A percentile compares a stretch with the other conserved stretches of the same genome.
Evolutionary conservation across 1,139 yeast species (phyloP).

Genomic region (Hyphopichia fennica): DNA sequence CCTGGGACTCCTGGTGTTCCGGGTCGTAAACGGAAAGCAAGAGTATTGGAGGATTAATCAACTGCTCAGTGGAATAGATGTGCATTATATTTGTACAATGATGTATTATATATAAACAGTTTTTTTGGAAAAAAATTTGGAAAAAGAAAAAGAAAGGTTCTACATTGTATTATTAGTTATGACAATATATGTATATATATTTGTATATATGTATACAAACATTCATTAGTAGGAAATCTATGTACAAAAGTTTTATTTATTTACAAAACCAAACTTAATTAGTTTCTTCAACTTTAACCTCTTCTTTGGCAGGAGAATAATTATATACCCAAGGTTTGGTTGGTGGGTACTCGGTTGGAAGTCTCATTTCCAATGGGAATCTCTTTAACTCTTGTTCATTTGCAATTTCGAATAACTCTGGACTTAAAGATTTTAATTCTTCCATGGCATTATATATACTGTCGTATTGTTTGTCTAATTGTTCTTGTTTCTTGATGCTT

Average conservation of each 20-base stretch:
- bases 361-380: slow-evolving; percentile 77
- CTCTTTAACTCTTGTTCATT: slow-evolving; percentile 47
- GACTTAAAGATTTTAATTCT: slow-evolving; percentile 53
- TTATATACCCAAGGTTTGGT: slow-evolving; percentile 77
- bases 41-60: slow-evolving; percentile 30
- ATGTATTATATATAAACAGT: too few species aligned
- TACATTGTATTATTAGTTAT: background rate
- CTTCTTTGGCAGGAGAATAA: slow-evolving; percentile 23
- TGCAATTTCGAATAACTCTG: slow-evolving; percentile 54
- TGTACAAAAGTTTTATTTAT: background rate
- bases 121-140: too few species aligned
- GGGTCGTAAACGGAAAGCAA: slow-evolving; percentile 35
- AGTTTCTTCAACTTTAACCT: background rate
- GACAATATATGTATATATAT: too few species aligned
- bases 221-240: background rate
- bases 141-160: too few species aligned
- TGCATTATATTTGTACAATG: too few species aligned
- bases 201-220: background rate
- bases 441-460: slow-evolving; percentile 74
- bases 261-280: background rate
- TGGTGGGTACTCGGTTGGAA: slow-evolving; percentile 93
- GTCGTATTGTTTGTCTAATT: slow-evolving; percentile 61
- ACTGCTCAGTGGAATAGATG: too few species aligned
- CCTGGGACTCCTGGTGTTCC: slow-evolving; percentile 22
- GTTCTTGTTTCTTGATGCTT: slow-evolving; percentile 41